A percentile compares a stretch with the other conserved stretches of the same genome.
phyloP scores from a whole-genome alignment of 257 asterid genomes.

The Fraxinus quadrangulata region DNA sequence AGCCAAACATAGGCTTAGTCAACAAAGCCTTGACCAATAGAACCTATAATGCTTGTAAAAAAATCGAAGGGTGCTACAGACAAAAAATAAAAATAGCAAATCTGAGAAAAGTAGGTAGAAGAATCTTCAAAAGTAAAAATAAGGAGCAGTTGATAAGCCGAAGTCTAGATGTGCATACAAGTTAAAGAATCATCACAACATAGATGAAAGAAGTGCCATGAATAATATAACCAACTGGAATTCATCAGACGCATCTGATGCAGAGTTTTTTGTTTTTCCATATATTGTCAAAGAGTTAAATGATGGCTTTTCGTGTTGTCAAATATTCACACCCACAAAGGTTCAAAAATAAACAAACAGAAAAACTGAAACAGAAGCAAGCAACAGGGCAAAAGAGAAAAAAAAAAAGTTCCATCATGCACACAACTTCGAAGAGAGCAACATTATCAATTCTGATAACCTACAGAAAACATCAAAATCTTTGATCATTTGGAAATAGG shows the following conservation, averaged over 20 bases:
- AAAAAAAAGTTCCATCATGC: not conserved
- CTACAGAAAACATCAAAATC: conserved; percentile 6
- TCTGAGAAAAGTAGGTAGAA: not conserved
- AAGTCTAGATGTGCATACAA: not conserved
- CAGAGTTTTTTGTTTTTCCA: not conserved
- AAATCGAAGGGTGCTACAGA: not conserved
- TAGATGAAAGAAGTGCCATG: not conserved
- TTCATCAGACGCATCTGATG: not conserved
- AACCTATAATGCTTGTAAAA: not conserved
- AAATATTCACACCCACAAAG: not conserved
- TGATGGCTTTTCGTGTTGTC: not conserved
- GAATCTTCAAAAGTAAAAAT: not conserved
- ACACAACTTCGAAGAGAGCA: not conserved
- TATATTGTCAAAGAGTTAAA: not conserved
- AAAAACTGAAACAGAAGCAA: conserved; percentile 10
- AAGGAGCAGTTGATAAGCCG: not conserved
- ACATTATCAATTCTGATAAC: not conserved
- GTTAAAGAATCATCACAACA: not conserved
- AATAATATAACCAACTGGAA: not conserved
- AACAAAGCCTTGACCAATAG: not conserved
- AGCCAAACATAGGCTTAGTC: not conserved
- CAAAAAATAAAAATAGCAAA: not conserved
- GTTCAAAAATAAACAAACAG: conserved; percentile 3
- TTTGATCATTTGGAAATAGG: conserved; percentile 8
- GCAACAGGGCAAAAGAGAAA: not conserved